These are phyloP conservation scores for Nakataea oryzae DNA, from an alignment of 2,329 filamentous ascomycete genomes.

Conservation along the genomic window DNA sequence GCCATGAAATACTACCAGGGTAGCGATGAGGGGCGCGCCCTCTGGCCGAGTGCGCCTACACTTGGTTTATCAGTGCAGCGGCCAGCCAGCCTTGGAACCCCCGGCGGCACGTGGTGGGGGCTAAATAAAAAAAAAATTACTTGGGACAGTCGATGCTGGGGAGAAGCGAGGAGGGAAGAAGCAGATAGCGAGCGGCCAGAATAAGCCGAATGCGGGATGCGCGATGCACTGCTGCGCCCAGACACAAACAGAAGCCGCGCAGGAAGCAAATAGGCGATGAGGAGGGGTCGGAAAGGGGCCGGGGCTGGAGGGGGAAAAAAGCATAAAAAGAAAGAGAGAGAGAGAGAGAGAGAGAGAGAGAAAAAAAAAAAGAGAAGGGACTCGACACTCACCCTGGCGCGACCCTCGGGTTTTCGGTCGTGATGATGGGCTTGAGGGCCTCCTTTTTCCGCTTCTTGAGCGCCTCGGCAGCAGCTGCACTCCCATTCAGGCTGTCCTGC, in stretches of 20 bases:
- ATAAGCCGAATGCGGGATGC: background rate
- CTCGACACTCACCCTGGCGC: conserved; percentile 23
- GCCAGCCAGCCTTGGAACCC: background rate
- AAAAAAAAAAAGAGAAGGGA: conserved; percentile 6
- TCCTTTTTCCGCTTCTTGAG: conserved; percentile 68
- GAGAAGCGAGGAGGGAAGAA: background rate
- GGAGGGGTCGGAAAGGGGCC: background rate
- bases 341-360: no score
- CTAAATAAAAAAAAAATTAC: background rate
- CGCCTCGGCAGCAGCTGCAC: conserved; percentile 15
- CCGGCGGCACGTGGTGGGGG: background rate
- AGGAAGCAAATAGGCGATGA: background rate
- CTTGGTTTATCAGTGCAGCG: background rate
- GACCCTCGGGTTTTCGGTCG: conserved; percentile 38
- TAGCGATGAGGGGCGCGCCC: background rate
- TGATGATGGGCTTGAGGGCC: conserved; percentile 65
- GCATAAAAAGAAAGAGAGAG: conserved; percentile 7
- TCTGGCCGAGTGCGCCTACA: background rate
- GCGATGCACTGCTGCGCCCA: background rate
- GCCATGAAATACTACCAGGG: conserved; percentile 1
- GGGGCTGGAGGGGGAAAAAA: no score
- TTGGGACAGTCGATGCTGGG: background rate
- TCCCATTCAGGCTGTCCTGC: background rate
- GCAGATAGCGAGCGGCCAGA: background rate
- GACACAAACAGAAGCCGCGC: background rate